A percentile compares a stretch with the other conserved stretches of the same genome.
These are phyloP conservation scores for Apophysomyces elegans DNA, from an alignment of 371 early-diverging fungal genomes.

Conservation along the genomic window DNA sequence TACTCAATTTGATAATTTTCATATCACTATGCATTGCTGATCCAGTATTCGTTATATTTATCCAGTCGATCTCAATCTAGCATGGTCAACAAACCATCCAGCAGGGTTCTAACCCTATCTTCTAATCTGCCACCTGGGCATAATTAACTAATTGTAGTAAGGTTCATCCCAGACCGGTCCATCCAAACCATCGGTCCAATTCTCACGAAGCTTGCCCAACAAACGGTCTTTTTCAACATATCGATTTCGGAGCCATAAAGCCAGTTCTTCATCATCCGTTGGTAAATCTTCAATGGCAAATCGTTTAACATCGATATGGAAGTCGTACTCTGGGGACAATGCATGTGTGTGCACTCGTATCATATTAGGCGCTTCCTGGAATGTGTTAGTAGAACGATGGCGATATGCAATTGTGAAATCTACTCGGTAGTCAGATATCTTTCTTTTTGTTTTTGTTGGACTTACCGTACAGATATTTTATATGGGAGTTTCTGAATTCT, in stretches of 20 bases:
- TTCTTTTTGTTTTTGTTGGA: neutral
- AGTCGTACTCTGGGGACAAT: constrained; percentile 64
- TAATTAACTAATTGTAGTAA: constrained; percentile 14
- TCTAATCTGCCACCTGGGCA: neutral
- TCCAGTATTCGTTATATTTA: no score
- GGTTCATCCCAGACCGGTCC: constrained; percentile 49
- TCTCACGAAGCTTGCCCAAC: constrained; percentile 50
- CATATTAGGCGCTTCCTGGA: constrained; percentile 63
- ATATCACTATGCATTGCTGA: no score
- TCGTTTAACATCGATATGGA: constrained; percentile 69
- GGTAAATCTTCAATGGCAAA: constrained; percentile 67
- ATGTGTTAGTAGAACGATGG: constrained; percentile 35
- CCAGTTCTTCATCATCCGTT: constrained; percentile 56
- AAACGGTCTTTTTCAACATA: constrained; percentile 70
- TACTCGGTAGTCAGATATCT: constrained; percentile 16
- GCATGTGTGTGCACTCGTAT: constrained; percentile 59
- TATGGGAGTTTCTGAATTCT: constrained; percentile 65
- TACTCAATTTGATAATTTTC: no score
- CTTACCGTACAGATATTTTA: constrained; percentile 69
- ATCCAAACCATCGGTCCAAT: constrained; percentile 57
- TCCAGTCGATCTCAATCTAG: no score
- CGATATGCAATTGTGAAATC: constrained; percentile 72
- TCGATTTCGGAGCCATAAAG: constrained; percentile 63
- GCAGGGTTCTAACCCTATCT: no score
- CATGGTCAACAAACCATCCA: no score